Percentiles rank a stretch among this genome's conserved stretches.
Conservation (phyloP, 495 filamentous ascomycete species). For the Chaetomium cochliodes region DNA sequence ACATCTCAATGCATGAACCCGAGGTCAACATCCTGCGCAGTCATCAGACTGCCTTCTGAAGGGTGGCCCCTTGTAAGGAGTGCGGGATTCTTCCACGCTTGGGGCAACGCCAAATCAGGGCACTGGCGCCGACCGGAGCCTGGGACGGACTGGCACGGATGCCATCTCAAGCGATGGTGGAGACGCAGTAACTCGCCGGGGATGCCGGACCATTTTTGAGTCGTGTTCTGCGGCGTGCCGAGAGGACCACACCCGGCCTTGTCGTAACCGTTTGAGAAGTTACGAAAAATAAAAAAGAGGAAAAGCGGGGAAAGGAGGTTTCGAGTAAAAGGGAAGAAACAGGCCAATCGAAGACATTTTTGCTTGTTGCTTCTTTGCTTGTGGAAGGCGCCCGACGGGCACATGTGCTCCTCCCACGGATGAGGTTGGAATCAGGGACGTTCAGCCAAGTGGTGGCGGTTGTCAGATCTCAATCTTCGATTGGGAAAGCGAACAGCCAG, state of each 20-base stretch:
- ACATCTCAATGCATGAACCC: background rate
- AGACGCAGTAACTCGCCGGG: background rate
- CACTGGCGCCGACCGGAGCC: no score
- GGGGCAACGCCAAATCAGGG: background rate
- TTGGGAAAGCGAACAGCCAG: background rate
- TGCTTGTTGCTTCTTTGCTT: background rate
- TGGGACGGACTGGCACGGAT: no score
- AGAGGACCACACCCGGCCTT: background rate
- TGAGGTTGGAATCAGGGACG: no score
- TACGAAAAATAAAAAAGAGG: background rate
- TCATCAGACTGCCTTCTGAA: background rate
- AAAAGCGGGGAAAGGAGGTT: background rate
- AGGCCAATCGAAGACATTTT: background rate
- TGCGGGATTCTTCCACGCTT: background rate
- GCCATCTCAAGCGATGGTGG: background rate
- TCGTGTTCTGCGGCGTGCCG: constrained; percentile 9
- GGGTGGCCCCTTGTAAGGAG: background rate
- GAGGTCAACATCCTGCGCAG: background rate
- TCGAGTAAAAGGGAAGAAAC: background rate
- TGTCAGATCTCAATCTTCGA: constrained; percentile 10
- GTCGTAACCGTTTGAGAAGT: background rate
- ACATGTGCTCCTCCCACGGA: no score
- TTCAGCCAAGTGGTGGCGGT: background rate
- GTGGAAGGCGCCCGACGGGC: no score
- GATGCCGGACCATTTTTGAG: background rate